Percentiles rank a stretch among this genome's conserved stretches.
Evolutionary conservation across 495 filamentous ascomycete species (phyloP).

Genomic region (Hypoxylon intermedium): DNA sequence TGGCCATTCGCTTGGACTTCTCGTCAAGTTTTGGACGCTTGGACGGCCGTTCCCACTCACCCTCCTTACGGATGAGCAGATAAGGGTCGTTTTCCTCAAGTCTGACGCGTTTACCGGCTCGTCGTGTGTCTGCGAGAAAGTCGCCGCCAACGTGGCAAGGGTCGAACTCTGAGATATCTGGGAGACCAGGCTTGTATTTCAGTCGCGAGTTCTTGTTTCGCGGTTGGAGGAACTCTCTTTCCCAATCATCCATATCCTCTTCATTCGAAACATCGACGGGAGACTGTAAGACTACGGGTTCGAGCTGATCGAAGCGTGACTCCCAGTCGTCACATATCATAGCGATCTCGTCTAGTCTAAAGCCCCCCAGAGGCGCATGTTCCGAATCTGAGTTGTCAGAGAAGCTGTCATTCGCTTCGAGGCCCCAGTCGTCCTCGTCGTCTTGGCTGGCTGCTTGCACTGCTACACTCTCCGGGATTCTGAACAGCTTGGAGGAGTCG

Average conservation of each 20-base stretch:
- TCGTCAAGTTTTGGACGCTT: slow-evolving; percentile 53
- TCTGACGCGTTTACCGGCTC: slow-evolving; percentile 73
- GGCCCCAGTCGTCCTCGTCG: slow-evolving; percentile 59
- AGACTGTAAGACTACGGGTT: too few species aligned
- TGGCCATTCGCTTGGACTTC: slow-evolving; percentile 62
- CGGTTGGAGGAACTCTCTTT: slow-evolving; percentile 55
- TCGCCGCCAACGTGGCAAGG: slow-evolving; percentile 57
- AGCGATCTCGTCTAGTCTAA: slow-evolving; percentile 75
- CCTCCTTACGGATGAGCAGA: slow-evolving; percentile 73
- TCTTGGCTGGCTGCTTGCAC: slow-evolving; percentile 63
- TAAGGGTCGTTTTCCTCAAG: slow-evolving; percentile 92
- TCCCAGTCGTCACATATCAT: slow-evolving; percentile 88
- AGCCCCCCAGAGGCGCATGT: slow-evolving; percentile 62
- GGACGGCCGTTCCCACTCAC: slow-evolving; percentile 59
- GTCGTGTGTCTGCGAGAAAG: slow-evolving; percentile 66
- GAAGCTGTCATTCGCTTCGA: slow-evolving; percentile 46
- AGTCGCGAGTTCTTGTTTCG: slow-evolving; percentile 49
- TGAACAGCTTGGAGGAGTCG: slow-evolving; percentile 83
- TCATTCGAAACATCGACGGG: slow-evolving; percentile 39
- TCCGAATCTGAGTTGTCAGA: slow-evolving; percentile 68
- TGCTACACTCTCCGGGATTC: slow-evolving; percentile 58
- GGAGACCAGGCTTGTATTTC: slow-evolving; percentile 48
- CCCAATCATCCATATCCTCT: slow-evolving; percentile 63
- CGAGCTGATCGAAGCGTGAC: slow-evolving; percentile 32
- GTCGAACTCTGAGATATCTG: slow-evolving; percentile 51